phyloP scores from a whole-genome alignment of 176 grass and related monocot genomes.

The Olyra latifolia region DNA sequence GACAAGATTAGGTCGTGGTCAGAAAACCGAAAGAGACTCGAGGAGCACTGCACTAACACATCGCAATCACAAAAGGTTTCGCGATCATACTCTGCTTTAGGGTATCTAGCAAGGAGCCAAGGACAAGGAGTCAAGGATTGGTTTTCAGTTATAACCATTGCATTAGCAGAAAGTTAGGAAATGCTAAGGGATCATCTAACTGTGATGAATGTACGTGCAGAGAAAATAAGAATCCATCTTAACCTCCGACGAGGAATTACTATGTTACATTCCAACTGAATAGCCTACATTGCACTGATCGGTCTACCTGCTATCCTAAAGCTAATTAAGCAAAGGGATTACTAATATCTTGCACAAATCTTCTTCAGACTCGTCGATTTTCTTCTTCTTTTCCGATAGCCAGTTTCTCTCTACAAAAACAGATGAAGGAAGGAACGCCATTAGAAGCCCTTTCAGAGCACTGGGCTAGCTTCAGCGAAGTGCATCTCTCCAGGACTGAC shows the following conservation, averaged over 20 bases:
- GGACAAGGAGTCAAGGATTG: neutral
- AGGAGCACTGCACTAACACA: neutral
- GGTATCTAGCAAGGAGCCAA: neutral
- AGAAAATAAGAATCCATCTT: conserved; percentile 12
- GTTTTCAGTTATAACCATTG: neutral
- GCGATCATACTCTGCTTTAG: neutral
- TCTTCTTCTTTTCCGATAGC: neutral
- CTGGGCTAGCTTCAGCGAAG: conserved; percentile 1
- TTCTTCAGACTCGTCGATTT: neutral
- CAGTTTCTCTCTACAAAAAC: conserved; percentile 17
- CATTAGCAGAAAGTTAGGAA: neutral
- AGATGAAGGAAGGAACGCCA: neutral
- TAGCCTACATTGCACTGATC: conserved; percentile 22
- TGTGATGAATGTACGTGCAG: neutral
- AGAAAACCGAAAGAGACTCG: neutral
- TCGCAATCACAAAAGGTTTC: neutral
- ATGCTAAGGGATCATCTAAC: neutral
- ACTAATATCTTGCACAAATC: neutral
- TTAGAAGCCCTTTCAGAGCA: neutral
- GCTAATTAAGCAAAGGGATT: conserved; percentile 12
- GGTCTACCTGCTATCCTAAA: conserved; percentile 24
- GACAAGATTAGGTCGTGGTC: neutral
- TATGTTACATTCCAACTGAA: conserved; percentile 48
- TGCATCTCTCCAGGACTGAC: neutral
- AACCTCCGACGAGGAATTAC: conserved; percentile 33